Evolutionary conservation across 805 yeast species (phyloP), one percentile per base, ranked within the genome.

Genomic region (Lipomyces sp.): DNA sequence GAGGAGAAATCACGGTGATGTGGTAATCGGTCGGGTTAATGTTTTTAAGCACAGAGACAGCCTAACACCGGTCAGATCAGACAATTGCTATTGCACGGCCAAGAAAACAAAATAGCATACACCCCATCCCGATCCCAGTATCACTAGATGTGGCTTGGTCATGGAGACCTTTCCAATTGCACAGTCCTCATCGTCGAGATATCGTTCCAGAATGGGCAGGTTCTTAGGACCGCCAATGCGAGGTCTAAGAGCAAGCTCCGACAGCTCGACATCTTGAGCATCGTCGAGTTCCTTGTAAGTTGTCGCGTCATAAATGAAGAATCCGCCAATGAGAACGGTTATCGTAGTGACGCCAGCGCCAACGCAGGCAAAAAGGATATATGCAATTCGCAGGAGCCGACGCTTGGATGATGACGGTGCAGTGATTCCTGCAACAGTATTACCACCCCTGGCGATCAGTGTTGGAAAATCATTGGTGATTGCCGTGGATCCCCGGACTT

Each of bases 1-100:
- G 86, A 70, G 98, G 98, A 51, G 97, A 91, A 57, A 93, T 90
- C 65, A 93, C 87, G 59, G 92, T 87, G 61, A 93, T 97, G 76
- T 94, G 92, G 80, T 92, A 93, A 76, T 88, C 83, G 57, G 92
- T 81, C 51, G 97, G 89, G 77, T 92, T 97, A 77, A 94, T 82
- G 75, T 87, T 85, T 80, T 90, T 91, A 79, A 93, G 83, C 69
- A 92, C 80, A 2, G 97, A 87, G 61, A 93, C 88, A 15, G 96
- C 67, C 69, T 65, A 45, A 6, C 34, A 29, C 32, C n/a, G 35
- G 51, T 33, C 56, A 55, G 35, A 56, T 15, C 32, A 42, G 45
- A 10, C 48, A 59, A 32, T 30, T 24, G 7, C 8, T n/a, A 2
- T 3, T 18, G 42, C 24, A 11, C 11, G 13, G 24, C 24, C 24